Evolutionary conservation across 495 filamentous ascomycete genomes (phyloP), one percentile per base, ranked within the genome.

Genomic region (Penicillium malachiteum): DNA sequence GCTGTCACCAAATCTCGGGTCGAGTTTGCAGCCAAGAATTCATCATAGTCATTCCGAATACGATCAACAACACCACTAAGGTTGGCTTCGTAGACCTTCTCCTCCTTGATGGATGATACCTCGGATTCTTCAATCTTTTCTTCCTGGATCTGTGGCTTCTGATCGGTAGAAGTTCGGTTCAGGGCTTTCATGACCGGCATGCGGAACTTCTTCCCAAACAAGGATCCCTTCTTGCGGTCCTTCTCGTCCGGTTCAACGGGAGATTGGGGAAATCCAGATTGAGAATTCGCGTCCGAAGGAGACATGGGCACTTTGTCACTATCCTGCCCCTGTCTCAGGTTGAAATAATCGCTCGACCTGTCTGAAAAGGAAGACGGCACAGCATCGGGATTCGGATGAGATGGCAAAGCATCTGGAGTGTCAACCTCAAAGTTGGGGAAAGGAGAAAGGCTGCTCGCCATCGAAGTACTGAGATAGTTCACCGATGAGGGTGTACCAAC

Each of bases 151-250:
- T 81, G 81, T 0, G 89, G 88, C 70, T 95, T 96, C 50, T 85
- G 85, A 44, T 89, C 88, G 0, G 81, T 82, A 3, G 90, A 91
- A n/a, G 83, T 79, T 26, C 89, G 84, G 10, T 85, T 85, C 5
- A 96, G 75, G 58, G 92, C 96, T 77, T 93, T 96, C 63, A 91
- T 91, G 34, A 37, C 12, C 12, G 9, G 9, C 84, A 92, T 90
- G 13, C 85, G 82, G 71, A 96, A 92, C 64, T 93, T 94, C 75
- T 93, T 94, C 4, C 86, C 84, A 64, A 96, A 95, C 10, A 90
- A 71, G 1, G 83, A 87, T 1, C 82, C 78, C 38, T 87, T 84
- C 65, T 92, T 95, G 71, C 85, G 68, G 39, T 78, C 86, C 54
- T 87, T 85, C 60, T 86, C 89, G 30, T 90, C 88, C 31, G 80